Conservation (phyloP, 371 early-diverging fungal genomes). For the Saksenaea vasiformis region DNA sequence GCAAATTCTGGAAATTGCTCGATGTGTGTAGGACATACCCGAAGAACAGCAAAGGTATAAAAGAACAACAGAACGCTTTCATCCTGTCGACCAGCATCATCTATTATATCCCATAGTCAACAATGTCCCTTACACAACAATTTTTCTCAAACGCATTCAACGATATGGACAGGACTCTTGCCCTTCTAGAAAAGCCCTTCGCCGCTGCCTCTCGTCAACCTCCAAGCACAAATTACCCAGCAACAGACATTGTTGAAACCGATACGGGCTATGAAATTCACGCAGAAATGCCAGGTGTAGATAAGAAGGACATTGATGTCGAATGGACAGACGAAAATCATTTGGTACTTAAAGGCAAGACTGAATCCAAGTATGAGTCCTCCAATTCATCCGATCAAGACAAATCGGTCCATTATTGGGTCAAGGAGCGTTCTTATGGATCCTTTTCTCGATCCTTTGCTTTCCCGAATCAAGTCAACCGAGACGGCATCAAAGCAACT, state of each 20-base stretch:
- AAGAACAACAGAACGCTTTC: not conserved
- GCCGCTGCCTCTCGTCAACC: conserved; percentile 17
- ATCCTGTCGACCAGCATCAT: not conserved
- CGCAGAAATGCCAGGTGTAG: conserved; percentile 41
- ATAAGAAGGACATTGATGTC: conserved; percentile 38
- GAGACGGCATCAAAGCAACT: conserved; percentile 15
- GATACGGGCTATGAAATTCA: conserved; percentile 27
- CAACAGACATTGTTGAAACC: conserved; percentile 34
- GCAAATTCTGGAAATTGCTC: no score
- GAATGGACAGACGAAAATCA: conserved; percentile 29
- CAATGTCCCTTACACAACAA: conserved; percentile 29
- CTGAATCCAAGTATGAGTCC: conserved; percentile 4
- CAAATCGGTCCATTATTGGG: conserved; percentile 8
- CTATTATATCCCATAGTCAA: not conserved
- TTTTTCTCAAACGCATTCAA: conserved; percentile 35
- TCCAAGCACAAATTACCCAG: conserved; percentile 19
- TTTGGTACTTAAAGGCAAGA: conserved; percentile 28
- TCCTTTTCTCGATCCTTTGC: conserved; percentile 19
- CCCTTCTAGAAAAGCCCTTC: conserved; percentile 37
- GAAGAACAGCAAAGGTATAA: not conserved
- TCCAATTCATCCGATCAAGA: not conserved
- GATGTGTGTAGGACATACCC: no score
- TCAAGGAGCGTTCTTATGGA: conserved; percentile 18
- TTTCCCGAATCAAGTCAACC: conserved; percentile 18
- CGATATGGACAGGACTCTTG: conserved; percentile 35